Conservation (phyloP, 495 filamentous ascomycete genomes). For the Penicillium paxilli region DNA sequence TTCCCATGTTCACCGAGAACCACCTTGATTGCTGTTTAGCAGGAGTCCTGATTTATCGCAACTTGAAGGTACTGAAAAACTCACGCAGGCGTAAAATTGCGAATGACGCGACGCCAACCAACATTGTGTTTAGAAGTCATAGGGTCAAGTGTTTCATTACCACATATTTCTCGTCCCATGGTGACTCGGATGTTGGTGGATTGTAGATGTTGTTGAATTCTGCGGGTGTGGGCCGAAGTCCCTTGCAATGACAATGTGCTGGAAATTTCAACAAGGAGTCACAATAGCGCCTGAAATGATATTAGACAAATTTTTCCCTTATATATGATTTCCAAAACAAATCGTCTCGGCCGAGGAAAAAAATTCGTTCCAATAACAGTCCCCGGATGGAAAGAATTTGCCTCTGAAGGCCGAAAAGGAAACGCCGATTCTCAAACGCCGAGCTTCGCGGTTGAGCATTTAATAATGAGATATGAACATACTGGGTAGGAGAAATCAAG, state of each 20-base stretch:
- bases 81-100: slow-evolving; percentile 52
- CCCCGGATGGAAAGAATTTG: background rate
- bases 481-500: too few relatives aligned
- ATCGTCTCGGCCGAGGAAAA: background rate
- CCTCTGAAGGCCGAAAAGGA: background rate
- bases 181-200: background rate
- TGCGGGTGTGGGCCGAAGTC: too few relatives aligned
- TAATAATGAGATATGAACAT: too few relatives aligned
- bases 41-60: background rate
- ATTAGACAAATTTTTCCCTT: background rate
- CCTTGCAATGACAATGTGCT: too few relatives aligned
- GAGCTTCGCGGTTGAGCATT: too few relatives aligned
- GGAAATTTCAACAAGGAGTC: too few relatives aligned
- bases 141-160: background rate
- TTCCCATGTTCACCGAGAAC: slow-evolving; percentile 64
- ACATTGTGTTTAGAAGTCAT: slow-evolving; percentile 25
- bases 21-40: slow-evolving; percentile 25
- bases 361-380: background rate
- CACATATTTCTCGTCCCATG: background rate
- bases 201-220: background rate
- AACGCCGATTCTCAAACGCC: background rate
- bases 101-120: slow-evolving; percentile 47
- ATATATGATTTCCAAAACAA: background rate
- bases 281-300: too few relatives aligned
- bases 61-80: slow-evolving; percentile 1